phyloP scores from a whole-genome alignment of 1,284 basidiomycete species.

The Macrocystidia cucumis region DNA sequence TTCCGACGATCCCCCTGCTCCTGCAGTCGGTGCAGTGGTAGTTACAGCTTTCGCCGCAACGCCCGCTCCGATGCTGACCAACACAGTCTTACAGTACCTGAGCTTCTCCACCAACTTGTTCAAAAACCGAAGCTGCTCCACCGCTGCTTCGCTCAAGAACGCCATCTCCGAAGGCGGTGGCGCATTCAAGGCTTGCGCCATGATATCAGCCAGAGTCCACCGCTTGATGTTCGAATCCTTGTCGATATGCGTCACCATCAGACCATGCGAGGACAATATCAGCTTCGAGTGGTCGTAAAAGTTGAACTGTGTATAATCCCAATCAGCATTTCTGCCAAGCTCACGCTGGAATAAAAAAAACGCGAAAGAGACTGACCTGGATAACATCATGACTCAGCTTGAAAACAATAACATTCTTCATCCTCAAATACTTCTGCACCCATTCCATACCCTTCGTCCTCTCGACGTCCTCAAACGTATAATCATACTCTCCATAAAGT shows the following conservation, averaged over 20 bases:
- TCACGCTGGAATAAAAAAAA: conserved; percentile 2
- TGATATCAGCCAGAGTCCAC: conserved; percentile 70
- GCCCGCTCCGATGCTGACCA: conserved; percentile 55
- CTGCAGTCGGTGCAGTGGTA: conserved; percentile 9
- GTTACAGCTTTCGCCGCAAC: conserved; percentile 25
- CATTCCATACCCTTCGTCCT: conserved; percentile 84
- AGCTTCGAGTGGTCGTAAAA: conserved; percentile 98
- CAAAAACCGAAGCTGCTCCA: conserved; percentile 53
- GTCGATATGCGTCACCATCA: conserved; percentile 84
- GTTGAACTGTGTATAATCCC: conserved; percentile 84
- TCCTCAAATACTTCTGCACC: conserved; percentile 91
- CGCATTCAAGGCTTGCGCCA: conserved; percentile 47
- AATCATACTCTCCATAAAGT: conserved; percentile 75
- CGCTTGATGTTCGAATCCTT: conserved; percentile 77
- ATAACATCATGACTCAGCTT: conserved; percentile 90
- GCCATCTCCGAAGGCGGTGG: conserved; percentile 11
- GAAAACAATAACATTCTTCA: conserved; percentile 97
- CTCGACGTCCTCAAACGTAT: conserved; percentile 67
- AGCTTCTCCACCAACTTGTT: conserved; percentile 68
- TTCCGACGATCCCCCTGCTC: conserved; percentile 13
- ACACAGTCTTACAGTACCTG: conserved; percentile 76
- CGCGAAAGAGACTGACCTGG: conserved; percentile 49
- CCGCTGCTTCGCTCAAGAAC: conserved; percentile 32
- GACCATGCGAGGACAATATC: conserved; percentile 76
- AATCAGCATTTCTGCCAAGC: too few species aligned